Percentiles rank a stretch among this genome's conserved stretches.
Conservation (phyloP, 148 eudicot genomes). For the Fallopia convolvulus region DNA sequence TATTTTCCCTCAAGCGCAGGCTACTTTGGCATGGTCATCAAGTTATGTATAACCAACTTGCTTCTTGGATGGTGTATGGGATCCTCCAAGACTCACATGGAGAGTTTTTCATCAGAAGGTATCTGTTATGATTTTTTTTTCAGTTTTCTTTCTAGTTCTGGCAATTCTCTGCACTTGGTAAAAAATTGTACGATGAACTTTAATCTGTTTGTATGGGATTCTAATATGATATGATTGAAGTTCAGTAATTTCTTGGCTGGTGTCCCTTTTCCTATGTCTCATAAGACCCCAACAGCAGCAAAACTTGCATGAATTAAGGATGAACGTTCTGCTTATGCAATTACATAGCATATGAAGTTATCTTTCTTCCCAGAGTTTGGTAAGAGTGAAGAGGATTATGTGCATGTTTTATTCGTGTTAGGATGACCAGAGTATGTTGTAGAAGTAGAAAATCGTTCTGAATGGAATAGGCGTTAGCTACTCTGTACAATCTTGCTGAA, state of each 20-base stretch:
- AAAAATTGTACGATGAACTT: background rate
- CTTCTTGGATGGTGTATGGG: conserved; percentile 96
- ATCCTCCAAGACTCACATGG: conserved; percentile 86
- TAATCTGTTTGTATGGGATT: background rate
- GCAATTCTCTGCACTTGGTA: background rate
- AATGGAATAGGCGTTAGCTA: background rate
- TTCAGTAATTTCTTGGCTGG: background rate
- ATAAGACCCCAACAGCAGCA: background rate
- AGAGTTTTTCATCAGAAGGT: conserved; percentile 89
- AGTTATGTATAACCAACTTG: conserved; percentile 93
- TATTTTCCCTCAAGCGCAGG: conserved; percentile 33
- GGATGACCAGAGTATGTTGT: background rate
- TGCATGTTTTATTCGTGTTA: background rate
- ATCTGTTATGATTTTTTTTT: background rate
- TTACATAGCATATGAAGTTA: background rate
- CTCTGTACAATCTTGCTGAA: background rate
- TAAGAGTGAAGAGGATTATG: background rate
- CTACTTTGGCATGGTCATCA: conserved; percentile 99
- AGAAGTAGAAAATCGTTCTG: background rate
- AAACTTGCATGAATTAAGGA: background rate
- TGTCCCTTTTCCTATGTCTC: background rate
- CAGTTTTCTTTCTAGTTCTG: background rate
- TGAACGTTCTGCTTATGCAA: background rate
- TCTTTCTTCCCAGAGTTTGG: background rate
- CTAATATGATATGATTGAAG: background rate